Base-by-base conservation (phyloP, 2,329 filamentous ascomycete species). In the Hypocreales sp. region DNA sequence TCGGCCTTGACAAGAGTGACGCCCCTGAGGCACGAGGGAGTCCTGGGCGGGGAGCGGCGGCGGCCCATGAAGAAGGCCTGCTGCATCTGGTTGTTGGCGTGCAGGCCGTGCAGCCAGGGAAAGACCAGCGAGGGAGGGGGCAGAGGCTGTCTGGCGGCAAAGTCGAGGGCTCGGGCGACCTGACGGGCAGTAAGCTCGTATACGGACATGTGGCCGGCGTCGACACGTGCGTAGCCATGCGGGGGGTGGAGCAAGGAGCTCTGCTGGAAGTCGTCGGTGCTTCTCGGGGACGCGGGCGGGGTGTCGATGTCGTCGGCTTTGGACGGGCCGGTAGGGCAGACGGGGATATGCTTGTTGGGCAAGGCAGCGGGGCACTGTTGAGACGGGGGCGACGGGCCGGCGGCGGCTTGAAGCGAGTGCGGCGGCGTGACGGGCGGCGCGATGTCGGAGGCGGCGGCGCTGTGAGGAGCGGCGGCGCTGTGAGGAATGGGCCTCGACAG, bases 41-140 rank as follows among this genome's bases (percentile, higher is more conserved):
- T 82, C 39, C 67, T 75, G 25, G 79, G 66, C 27, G 78, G 54
- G n/a, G 69, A 61, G 34, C 74, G 78, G 42, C 76, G 76, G 35
- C 82, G 71, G 15, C 79, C 75, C 27, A 76, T 72, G 50, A 98
- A 95, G 58, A 94, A 95, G 6, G 79, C 71, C 34, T 90, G 67
- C 45, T 98, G 90, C 29, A 93, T 67, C 34, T 82, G 74, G 45
- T 98, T 98, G 34, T 79, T 72, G 1, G 81, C 76, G 44, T 95
- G 86, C 22, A 95, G 58, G 15, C 90, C 90, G 55, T 98, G 90
- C 15, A 94, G 63, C 90, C 90, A 98, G 3, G 90, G 90, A 44
- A 95, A 98, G 35, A 95, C 81, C 34, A 74, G 65, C n/a, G 77
- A 70, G 0, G 90, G 74, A 30, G 87, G 74, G 6, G 90, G 87